phyloP scores from a whole-genome alignment of 2,329 filamentous ascomycete species.

The Raffaelea deltoideospora region DNA sequence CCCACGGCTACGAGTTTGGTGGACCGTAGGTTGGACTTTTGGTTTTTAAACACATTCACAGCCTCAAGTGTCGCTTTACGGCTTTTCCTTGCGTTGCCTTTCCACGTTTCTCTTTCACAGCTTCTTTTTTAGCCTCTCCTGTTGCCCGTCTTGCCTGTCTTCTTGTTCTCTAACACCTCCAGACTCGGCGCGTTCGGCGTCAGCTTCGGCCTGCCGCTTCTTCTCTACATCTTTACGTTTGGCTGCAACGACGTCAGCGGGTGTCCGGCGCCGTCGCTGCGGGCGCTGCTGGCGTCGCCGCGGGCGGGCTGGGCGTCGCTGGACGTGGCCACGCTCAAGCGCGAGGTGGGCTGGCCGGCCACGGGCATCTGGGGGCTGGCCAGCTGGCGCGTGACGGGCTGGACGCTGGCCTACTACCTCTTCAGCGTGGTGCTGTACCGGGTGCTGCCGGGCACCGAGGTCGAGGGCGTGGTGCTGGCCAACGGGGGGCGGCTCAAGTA shows the following conservation, averaged over 20 bases:
- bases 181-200: slow-evolving; percentile 66
- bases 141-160: background rate
- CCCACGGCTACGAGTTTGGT: slow-evolving; percentile 34
- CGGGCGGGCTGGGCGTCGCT: slow-evolving; percentile 59
- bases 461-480: slow-evolving; percentile 53
- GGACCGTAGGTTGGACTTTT: slow-evolving; percentile 27
- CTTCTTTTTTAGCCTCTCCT: no score
- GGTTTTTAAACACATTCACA: no score
- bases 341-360: slow-evolving; percentile 67
- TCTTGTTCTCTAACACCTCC: background rate
- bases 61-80: background rate
- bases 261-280: slow-evolving; percentile 72
- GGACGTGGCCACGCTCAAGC: slow-evolving; percentile 56
- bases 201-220: slow-evolving; percentile 63
- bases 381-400: slow-evolving; percentile 54
- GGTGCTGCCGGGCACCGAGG: slow-evolving; percentile 58
- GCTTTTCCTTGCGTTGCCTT: no score
- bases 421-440: slow-evolving; percentile 61
- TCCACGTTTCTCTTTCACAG: no score
- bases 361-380: slow-evolving; percentile 55
- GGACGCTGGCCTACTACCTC: slow-evolving; percentile 62
- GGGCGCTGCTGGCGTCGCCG: slow-evolving; percentile 74
- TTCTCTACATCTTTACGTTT: slow-evolving; percentile 69
- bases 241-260: slow-evolving; percentile 86
- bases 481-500: slow-evolving; percentile 67